Conservation (phyloP, 2,329 filamentous ascomycete species). For the Pseudogymnoascus sp. region DNA sequence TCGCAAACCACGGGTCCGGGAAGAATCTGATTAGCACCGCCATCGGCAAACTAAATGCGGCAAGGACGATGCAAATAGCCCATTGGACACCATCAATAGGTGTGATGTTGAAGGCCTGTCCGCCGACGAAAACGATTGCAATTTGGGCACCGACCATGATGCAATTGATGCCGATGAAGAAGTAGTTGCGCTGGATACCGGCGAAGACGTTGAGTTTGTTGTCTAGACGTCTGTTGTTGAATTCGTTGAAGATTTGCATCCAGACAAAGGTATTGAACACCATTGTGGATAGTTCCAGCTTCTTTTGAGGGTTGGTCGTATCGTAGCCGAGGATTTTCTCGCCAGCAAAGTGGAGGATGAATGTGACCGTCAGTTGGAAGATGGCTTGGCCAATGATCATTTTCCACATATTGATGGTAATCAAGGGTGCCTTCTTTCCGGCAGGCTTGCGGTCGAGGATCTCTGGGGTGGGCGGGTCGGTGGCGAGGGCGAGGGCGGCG, state of each 20-base stretch:
- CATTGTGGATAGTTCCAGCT: conserved; percentile 46
- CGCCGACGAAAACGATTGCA: conserved; percentile 79
- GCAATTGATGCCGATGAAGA: conserved; percentile 74
- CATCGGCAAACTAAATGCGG: conserved; percentile 9
- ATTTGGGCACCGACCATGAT: conserved; percentile 82
- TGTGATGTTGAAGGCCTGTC: conserved; percentile 58
- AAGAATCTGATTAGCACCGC: conserved; percentile 11
- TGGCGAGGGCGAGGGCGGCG: conserved; percentile 57
- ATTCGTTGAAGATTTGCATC: conserved; percentile 67
- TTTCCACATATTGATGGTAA: conserved; percentile 53
- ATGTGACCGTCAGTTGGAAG: conserved; percentile 52
- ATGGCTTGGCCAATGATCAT: conserved; percentile 58
- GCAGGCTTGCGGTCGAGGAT: conserved; percentile 49
- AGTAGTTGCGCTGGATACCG: conserved; percentile 71
- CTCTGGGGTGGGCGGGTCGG: conserved; percentile 51
- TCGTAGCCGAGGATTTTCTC: conserved; percentile 46
- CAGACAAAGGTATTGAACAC: conserved; percentile 67
- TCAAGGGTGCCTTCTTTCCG: conserved; percentile 37
- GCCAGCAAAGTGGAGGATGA: conserved; percentile 56
- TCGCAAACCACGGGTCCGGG: conserved; percentile 4
- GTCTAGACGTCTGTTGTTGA: conserved; percentile 73
- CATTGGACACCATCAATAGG: conserved; percentile 62
- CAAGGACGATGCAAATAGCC: conserved; percentile 66
- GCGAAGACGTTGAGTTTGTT: conserved; percentile 92
- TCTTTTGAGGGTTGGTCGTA: conserved; percentile 33